Conservation (phyloP, 2,329 filamentous ascomycete genomes). For the Fusarium sp. region DNA sequence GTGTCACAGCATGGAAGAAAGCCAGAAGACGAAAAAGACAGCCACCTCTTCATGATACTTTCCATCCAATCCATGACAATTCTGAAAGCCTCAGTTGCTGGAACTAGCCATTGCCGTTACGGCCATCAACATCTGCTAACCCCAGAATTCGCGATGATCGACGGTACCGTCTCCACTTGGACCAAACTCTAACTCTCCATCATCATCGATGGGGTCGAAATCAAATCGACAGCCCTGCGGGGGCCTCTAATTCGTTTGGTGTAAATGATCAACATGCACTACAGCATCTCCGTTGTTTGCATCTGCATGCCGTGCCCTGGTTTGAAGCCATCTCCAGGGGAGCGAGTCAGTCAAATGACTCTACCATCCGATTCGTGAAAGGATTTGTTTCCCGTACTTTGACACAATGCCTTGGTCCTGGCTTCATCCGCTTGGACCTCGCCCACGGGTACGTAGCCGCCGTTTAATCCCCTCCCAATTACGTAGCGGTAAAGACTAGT, state of each 20-base stretch:
- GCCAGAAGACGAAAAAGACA: not conserved
- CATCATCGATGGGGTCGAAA: not conserved
- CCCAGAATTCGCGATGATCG: constrained; percentile 17
- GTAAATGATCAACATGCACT: not conserved
- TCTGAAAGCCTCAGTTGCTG: too few relatives aligned
- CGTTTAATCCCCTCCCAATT: constrained; percentile 9
- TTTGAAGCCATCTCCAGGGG: constrained; percentile 4
- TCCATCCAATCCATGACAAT: too few relatives aligned
- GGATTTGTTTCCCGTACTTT: not conserved
- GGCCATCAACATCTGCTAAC: constrained; percentile 2
- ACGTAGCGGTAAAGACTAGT: constrained; percentile 24
- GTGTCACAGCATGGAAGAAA: not conserved
- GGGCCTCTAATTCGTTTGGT: not conserved
- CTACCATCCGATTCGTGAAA: constrained; percentile 17
- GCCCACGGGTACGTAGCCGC: constrained; percentile 6
- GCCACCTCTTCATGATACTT: too few relatives aligned
- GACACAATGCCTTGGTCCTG: too few relatives aligned
- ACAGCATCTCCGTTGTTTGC: not conserved
- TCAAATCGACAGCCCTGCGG: not conserved
- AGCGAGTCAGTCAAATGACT: constrained; percentile 19
- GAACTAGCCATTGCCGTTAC: not conserved
- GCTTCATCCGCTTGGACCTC: not conserved
- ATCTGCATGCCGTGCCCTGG: not conserved
- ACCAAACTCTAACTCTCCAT: constrained; percentile 9
- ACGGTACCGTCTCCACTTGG: constrained; percentile 13